phyloP scores from a whole-genome alignment of 2,329 filamentous ascomycete genomes.

The Chrysoporthe puriensis region DNA sequence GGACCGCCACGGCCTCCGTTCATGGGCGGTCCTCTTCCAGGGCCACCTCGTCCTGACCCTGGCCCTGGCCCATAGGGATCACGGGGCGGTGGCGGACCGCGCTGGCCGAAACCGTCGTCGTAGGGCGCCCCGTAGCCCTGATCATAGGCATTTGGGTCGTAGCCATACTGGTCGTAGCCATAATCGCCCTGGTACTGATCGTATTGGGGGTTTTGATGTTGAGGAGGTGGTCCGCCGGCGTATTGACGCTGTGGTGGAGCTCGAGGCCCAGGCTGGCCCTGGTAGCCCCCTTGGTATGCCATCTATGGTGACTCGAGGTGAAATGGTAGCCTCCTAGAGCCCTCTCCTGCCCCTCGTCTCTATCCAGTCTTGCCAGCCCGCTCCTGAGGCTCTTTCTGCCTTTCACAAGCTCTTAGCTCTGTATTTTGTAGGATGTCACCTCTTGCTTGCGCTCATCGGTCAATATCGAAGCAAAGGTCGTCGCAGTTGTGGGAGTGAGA shows the following conservation, averaged over 20 bases:
- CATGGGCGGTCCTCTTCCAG: slow-evolving; percentile 47
- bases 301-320: slow-evolving; percentile 38
- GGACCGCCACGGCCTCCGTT: slow-evolving; percentile 51
- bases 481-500: neutral
- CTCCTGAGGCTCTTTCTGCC: neutral
- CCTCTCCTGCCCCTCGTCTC: neutral
- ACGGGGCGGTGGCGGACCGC: slow-evolving; percentile 46
- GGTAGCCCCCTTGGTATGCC: slow-evolving; percentile 56
- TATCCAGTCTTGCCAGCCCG: neutral
- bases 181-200: slow-evolving; percentile 52
- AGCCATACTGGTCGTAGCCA: slow-evolving; percentile 48
- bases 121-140: slow-evolving; percentile 44
- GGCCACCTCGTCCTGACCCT: slow-evolving; percentile 42
- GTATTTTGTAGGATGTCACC: neutral
- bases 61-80: slow-evolving; percentile 49
- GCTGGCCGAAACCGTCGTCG: slow-evolving; percentile 50
- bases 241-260: slow-evolving; percentile 44
- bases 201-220: slow-evolving; percentile 48
- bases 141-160: slow-evolving; percentile 41
- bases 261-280: slow-evolving; percentile 44
- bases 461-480: neutral
- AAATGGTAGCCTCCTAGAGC: neutral
- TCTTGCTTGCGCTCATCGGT: neutral
- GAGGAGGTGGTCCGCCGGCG: slow-evolving; percentile 36
- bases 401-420: neutral